Conservation (phyloP, 2,329 filamentous ascomycete genomes). For the Coniochaeta pulveracea region DNA sequence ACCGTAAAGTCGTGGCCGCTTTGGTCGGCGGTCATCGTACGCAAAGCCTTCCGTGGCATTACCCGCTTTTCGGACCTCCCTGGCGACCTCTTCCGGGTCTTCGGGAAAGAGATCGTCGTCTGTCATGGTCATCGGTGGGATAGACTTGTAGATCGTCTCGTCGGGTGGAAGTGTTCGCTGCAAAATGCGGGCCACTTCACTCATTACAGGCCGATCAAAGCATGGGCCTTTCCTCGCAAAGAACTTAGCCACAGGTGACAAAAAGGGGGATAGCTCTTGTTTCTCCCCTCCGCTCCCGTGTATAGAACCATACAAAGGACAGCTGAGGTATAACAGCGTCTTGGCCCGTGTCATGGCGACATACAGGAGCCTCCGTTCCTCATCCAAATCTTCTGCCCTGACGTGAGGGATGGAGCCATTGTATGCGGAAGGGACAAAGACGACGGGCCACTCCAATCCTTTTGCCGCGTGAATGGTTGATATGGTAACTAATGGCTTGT, state of each 20-base stretch:
- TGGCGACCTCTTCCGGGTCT: constrained; percentile 38
- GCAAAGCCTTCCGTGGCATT: constrained; percentile 3
- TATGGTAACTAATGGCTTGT: constrained; percentile 63
- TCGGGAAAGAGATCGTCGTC: constrained; percentile 61
- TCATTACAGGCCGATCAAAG: constrained; percentile 50
- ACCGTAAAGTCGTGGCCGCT: constrained; percentile 16
- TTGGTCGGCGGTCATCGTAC: constrained; percentile 10
- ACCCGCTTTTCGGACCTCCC: constrained; percentile 1
- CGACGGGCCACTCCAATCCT: constrained; percentile 89
- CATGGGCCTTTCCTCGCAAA: constrained; percentile 56
- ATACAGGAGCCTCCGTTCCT: constrained; percentile 82
- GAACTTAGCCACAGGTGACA: constrained; percentile 42
- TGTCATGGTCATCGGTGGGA: constrained; percentile 40
- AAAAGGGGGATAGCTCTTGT: constrained; percentile 61
- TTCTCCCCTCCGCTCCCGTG: constrained; percentile 34
- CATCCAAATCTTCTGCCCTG: constrained; percentile 71
- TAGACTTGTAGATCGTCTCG: constrained; percentile 37
- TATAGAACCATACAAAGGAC: constrained; percentile 57
- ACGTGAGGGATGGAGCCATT: constrained; percentile 85
- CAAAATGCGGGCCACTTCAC: constrained; percentile 61
- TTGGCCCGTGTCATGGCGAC: constrained; percentile 96
- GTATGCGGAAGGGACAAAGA: constrained; percentile 86
- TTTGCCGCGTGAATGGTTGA: constrained; percentile 96
- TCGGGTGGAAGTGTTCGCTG: constrained; percentile 47
- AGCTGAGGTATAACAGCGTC: constrained; percentile 75